Evolutionary conservation across 192 early-diverging fungal genomes (phyloP).

Genomic region (Umbelopsis ramanniana): DNA sequence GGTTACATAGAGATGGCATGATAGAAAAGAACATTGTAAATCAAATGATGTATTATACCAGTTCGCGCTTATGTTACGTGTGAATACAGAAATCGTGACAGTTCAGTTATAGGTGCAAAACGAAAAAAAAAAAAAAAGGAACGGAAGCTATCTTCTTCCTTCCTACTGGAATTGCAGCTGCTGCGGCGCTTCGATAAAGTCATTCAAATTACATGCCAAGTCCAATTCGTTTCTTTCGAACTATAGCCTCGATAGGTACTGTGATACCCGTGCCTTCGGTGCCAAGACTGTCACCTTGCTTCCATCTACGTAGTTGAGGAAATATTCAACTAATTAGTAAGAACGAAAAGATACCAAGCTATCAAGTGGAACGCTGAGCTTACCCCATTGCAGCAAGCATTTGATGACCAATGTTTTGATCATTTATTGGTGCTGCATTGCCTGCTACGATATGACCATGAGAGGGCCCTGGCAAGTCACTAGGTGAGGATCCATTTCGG

Average conservation of each 20-base stretch:
- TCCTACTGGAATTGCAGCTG: neutral
- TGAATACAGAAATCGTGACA: too few relatives aligned
- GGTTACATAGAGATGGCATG: too few relatives aligned
- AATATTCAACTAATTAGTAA: neutral
- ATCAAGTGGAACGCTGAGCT: conserved; percentile 4
- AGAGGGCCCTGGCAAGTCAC: conserved; percentile 1
- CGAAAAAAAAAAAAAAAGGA: too few relatives aligned
- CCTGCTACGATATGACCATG: conserved; percentile 64
- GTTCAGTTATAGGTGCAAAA: too few relatives aligned
- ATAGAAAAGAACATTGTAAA: too few relatives aligned
- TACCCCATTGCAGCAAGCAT: conserved; percentile 76
- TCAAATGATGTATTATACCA: too few relatives aligned
- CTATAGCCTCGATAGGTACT: conserved; percentile 55
- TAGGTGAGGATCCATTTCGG: neutral
- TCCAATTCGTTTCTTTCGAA: conserved; percentile 48
- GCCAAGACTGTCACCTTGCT: conserved; percentile 50
- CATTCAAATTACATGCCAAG: conserved; percentile 40
- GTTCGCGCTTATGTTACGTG: too few relatives aligned
- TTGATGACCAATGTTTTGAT: conserved; percentile 65
- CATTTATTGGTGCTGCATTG: conserved; percentile 54
- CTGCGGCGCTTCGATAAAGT: too few relatives aligned
- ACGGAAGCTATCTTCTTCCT: neutral
- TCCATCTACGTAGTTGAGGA: conserved; percentile 40
- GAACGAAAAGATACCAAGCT: neutral
- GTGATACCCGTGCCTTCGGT: conserved; percentile 50